Conservation (phyloP, 169 alveolate genomes). For the Perkinsus chesapeaki region DNA sequence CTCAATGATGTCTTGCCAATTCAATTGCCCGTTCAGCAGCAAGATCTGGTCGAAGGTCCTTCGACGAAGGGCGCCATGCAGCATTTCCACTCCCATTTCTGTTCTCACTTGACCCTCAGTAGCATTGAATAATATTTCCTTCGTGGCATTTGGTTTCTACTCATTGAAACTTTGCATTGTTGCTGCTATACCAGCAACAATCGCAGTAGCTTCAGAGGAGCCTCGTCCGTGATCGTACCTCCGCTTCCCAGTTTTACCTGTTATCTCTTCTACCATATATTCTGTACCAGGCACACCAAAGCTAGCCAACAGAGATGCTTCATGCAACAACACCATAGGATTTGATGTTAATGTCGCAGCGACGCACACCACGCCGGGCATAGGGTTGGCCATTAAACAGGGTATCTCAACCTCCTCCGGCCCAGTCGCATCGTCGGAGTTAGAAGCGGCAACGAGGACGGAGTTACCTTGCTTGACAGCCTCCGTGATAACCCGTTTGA, state of each 20-base stretch:
- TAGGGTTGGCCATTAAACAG: background rate
- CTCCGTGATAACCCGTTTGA: background rate
- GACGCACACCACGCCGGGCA: background rate
- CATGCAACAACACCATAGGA: background rate
- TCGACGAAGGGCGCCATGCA: background rate
- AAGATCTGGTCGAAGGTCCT: background rate
- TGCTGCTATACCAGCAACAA: background rate
- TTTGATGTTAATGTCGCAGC: background rate
- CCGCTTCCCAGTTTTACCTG: background rate
- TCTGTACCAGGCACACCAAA: background rate
- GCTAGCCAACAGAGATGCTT: background rate
- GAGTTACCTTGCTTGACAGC: background rate
- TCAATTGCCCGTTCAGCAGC: background rate
- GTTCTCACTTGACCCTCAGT: background rate
- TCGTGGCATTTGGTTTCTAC: background rate
- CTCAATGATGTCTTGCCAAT: background rate
- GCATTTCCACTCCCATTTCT: background rate
- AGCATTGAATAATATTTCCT: background rate
- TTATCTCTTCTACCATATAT: background rate
- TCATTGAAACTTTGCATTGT: background rate
- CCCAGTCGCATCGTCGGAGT: background rate
- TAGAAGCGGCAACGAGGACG: background rate
- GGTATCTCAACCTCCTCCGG: background rate
- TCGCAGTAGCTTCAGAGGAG: background rate
- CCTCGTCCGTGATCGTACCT: background rate